Percentiles rank a stretch among this genome's conserved stretches.
These are phyloP conservation scores for Medicago arabica DNA, from an alignment of 306 rosid species.

Conservation along the genomic window DNA sequence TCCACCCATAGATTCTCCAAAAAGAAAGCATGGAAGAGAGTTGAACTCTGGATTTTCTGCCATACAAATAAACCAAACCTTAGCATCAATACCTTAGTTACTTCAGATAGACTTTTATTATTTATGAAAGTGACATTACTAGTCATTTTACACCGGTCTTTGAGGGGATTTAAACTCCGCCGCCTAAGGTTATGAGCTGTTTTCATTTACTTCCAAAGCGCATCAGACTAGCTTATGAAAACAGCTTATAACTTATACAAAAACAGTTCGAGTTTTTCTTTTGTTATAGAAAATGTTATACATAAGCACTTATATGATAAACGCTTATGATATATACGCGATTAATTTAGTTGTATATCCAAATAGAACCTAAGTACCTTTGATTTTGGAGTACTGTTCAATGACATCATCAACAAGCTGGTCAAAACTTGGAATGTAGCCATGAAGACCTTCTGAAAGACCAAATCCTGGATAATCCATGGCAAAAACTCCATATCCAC, in stretches of 20 bases:
- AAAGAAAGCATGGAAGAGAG: slow-evolving; percentile 75
- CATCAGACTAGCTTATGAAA: not conserved
- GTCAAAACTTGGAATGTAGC: slow-evolving; percentile 75
- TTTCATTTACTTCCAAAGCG: no score
- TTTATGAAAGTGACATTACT: no score
- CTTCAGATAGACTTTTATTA: no score
- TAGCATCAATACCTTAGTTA: slow-evolving; percentile 15
- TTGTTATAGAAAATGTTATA: not conserved
- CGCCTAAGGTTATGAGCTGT: not conserved
- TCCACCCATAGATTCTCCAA: slow-evolving; percentile 96
- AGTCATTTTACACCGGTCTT: not conserved
- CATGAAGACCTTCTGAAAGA: slow-evolving; percentile 94
- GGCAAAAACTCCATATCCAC: slow-evolving; percentile 86
- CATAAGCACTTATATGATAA: not conserved
- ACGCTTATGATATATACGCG: no score
- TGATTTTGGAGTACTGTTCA: slow-evolving; percentile 79
- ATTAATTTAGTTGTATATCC: not conserved
- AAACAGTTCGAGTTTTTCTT: no score
- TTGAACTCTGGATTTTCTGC: slow-evolving; percentile 70
- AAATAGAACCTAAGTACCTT: slow-evolving; percentile 51
- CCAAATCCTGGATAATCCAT: slow-evolving; percentile 99
- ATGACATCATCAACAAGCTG: slow-evolving; percentile 75
- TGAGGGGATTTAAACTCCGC: not conserved
- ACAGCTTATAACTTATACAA: no score
- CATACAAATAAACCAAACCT: slow-evolving; percentile 38